phyloP scores from a whole-genome alignment of 108 stramenopile species.

The Conticribra guillardii region DNA sequence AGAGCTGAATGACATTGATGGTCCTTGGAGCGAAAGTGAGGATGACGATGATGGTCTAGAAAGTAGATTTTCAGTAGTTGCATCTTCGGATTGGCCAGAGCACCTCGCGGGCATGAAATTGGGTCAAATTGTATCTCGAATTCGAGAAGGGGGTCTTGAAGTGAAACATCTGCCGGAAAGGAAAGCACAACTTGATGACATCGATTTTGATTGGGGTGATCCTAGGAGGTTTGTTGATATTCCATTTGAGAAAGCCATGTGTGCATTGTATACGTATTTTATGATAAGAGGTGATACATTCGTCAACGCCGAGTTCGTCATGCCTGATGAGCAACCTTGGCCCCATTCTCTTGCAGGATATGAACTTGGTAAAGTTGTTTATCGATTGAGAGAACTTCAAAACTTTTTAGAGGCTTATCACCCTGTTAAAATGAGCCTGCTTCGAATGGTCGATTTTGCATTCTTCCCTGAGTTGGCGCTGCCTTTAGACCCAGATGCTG shows the following conservation, averaged over 20 bases:
- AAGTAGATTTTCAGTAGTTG: slow-evolving; percentile 28
- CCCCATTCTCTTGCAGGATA: slow-evolving; percentile 82
- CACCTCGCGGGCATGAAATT: slow-evolving; percentile 84
- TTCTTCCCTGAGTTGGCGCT: slow-evolving; percentile 85
- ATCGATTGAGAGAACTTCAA: slow-evolving; percentile 78
- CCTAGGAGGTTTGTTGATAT: slow-evolving; percentile 76
- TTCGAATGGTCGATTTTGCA: slow-evolving; percentile 85
- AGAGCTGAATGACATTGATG: slow-evolving; percentile 52
- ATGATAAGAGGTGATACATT: slow-evolving; percentile 88
- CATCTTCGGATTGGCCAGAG: slow-evolving; percentile 73
- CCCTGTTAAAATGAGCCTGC: slow-evolving; percentile 79
- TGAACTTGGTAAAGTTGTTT: slow-evolving; percentile 83
- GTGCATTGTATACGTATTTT: slow-evolving; percentile 81
- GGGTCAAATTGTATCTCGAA: slow-evolving; percentile 72
- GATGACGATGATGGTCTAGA: slow-evolving; percentile 22
- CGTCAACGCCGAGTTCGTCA: slow-evolving; percentile 79
- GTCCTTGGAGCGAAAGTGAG: slow-evolving; percentile 27
- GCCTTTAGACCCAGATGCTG: slow-evolving; percentile 76
- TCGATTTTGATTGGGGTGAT: slow-evolving; percentile 94
- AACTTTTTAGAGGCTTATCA: slow-evolving; percentile 88
- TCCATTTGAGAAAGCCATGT: slow-evolving; percentile 91
- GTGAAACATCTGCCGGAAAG: slow-evolving; percentile 82
- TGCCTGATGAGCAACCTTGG: slow-evolving; percentile 94
- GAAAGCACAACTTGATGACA: slow-evolving; percentile 77
- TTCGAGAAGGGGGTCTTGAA: slow-evolving; percentile 88